Percentiles rank a stretch among this genome's conserved stretches.
These are phyloP conservation scores for Clohesyomyces aquaticus DNA, from an alignment of 495 filamentous ascomycete genomes.

Conservation along the genomic window DNA sequence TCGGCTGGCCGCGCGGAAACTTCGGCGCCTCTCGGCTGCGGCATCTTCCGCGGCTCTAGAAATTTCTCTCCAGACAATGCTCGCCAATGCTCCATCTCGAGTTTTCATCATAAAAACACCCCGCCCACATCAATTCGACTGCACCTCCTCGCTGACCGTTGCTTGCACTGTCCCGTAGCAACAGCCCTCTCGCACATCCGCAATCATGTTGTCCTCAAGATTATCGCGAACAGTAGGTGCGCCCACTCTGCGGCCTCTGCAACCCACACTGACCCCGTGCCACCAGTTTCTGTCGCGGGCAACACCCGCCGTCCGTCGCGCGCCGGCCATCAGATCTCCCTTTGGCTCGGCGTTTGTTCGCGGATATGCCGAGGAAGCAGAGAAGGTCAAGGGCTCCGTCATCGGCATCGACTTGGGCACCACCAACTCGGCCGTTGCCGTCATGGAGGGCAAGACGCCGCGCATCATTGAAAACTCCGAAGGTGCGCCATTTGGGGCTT, in stretches of 20 bases:
- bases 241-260: constrained; percentile 16
- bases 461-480: constrained; percentile 98
- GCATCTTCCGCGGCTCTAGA: constrained; percentile 29
- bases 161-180: constrained; percentile 38
- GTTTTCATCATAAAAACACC: constrained; percentile 32
- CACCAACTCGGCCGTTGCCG: constrained; percentile 95
- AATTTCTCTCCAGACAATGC: constrained; percentile 27
- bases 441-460: constrained; percentile 95
- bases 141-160: constrained; percentile 16
- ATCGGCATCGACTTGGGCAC: constrained; percentile 99
- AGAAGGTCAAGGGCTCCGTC: constrained; percentile 91
- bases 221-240: constrained; percentile 73
- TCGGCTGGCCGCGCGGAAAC: neutral
- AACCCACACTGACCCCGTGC: constrained; percentile 30
- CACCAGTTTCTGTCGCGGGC: constrained; percentile 67
- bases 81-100: constrained; percentile 5
- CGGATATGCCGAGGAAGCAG: constrained; percentile 78
- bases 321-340: constrained; percentile 60
- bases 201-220: constrained; percentile 66
- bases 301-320: constrained; percentile 58
- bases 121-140: constrained; percentile 17
- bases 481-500: constrained; percentile 58
- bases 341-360: constrained; percentile 63
- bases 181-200: constrained; percentile 23
- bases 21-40: constrained; percentile 28